These are phyloP conservation scores for Crithidia expoeki DNA, from an alignment of 208 protist genomes.

Conservation along the genomic window DNA sequence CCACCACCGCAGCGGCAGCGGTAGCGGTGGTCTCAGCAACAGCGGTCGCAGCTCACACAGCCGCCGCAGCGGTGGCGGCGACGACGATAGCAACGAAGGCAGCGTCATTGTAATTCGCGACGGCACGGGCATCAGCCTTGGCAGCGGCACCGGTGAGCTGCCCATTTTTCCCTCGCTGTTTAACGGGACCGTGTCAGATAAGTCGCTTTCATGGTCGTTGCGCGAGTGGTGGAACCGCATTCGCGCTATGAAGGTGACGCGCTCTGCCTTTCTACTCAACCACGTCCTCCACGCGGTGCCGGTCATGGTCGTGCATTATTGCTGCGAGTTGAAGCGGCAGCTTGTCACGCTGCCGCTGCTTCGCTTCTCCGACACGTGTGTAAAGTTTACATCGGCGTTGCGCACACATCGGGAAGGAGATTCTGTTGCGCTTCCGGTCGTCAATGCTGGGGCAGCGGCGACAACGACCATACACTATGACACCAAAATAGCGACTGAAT, in stretches of 20 bases:
- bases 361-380: constrained; percentile 44
- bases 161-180: not conserved
- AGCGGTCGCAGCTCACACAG: constrained; percentile 24
- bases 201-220: constrained; percentile 19
- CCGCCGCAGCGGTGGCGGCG: constrained; percentile 4
- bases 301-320: constrained; percentile 60
- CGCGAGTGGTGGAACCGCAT: constrained; percentile 30
- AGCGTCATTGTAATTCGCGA: constrained; percentile 30
- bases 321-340: constrained; percentile 68
- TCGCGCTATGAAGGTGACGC: constrained; percentile 42
- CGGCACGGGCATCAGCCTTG: constrained; percentile 7
- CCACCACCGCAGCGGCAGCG: constrained; percentile 29
- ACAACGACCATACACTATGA: constrained; percentile 10
- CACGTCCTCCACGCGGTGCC: constrained; percentile 76
- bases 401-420: not conserved
- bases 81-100: constrained; percentile 18
- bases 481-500: not conserved
- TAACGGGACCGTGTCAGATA: not conserved
- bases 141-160: constrained; percentile 3
- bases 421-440: not conserved
- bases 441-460: not conserved
- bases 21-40: constrained; percentile 19
- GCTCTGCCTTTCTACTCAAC: constrained; percentile 39
- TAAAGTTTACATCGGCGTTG: not conserved
- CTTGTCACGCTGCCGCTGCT: constrained; percentile 65